Base-by-base conservation (phyloP, 2,329 filamentous ascomycete genomes). In the Colletotrichum sp. region DNA sequence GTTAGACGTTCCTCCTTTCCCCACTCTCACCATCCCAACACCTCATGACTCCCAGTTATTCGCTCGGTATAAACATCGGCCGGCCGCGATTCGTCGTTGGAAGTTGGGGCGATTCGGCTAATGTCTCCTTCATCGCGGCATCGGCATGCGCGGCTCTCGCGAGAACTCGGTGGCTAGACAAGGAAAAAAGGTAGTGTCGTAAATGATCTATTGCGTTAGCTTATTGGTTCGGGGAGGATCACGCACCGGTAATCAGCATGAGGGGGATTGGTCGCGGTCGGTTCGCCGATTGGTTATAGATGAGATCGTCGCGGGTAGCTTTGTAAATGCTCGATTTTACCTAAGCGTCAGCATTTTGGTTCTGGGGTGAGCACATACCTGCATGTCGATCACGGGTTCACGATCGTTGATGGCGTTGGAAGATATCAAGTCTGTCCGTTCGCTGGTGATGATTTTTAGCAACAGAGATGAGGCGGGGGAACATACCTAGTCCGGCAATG, bases 1-100 rank as follows among this genome's bases (percentile, higher is more conserved):
- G 0, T 13, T 0, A 21, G 8, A 18, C 3, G 2, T 4, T 21
- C n/a, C 10, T n/a, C 15, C n/a, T 49, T n/a, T 49, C n/a, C 44
- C 9, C 44, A 49, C 10, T 21, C 10, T 21, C 39, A 13, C 4
- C 44, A 21, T 21, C n/a, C 12, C n/a, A 52, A 52, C n/a, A 24
- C n/a, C 10, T 12, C 5, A 21, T 52, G 10, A 13, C 3, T 12
- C 44, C 10, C 12, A 12, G 1, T 52, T 21, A 21, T 21, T 52
- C n/a, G 10, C 44, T 21, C n/a, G n/a, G 44, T 52, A 21, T 52
- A 7, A 52, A 52, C n/a, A 52, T 52, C 44, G n/a, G n/a, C n/a
- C 44, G 44, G n/a, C 44, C 12, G 44, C 4, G n/a, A 21, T 52
- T 52, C n/a, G n/a, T 21, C n/a, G 44, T 21, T 2, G n/a, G 44